These are phyloP conservation scores for Aureobasidium sp. DNA, from an alignment of 2,329 filamentous ascomycete genomes.

Conservation along the genomic window DNA sequence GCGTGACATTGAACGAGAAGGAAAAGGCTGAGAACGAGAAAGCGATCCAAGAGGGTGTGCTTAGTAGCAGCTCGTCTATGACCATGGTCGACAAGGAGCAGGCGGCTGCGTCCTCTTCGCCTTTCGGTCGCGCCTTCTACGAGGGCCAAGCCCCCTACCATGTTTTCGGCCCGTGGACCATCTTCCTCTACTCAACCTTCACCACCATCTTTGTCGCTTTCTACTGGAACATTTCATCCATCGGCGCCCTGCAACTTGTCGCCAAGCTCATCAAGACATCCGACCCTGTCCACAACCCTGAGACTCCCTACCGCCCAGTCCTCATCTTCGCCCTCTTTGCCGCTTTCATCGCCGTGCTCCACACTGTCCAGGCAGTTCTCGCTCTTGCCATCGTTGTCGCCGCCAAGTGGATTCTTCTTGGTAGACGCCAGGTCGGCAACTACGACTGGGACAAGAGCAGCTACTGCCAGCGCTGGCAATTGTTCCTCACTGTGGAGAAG, in stretches of 20 bases:
- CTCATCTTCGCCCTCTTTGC: slow-evolving; percentile 37
- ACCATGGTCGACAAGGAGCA: neutral
- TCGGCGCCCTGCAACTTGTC: slow-evolving; percentile 44
- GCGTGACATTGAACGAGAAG: slow-evolving; percentile 2
- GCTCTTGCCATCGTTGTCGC: slow-evolving; percentile 40
- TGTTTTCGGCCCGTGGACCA: slow-evolving; percentile 42
- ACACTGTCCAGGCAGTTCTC: slow-evolving; percentile 37
- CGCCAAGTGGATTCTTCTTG: slow-evolving; percentile 48
- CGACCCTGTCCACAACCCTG: slow-evolving; percentile 15
- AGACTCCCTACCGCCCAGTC: slow-evolving; percentile 25
- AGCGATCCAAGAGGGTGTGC: neutral
- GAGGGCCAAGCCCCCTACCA: slow-evolving; percentile 43
- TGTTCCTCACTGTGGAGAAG: slow-evolving; percentile 47
- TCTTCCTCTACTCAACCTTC: slow-evolving; percentile 45
- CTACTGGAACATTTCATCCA: slow-evolving; percentile 46
- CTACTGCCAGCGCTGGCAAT: slow-evolving; percentile 54
- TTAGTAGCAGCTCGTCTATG: slow-evolving; percentile 13
- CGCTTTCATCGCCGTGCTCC: slow-evolving; percentile 37
- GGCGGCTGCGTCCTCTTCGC: slow-evolving; percentile 27
- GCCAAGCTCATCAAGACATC: slow-evolving; percentile 24
- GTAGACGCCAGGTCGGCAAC: slow-evolving; percentile 44
- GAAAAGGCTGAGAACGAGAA: neutral
- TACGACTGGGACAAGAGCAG: slow-evolving; percentile 52
- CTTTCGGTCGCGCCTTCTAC: slow-evolving; percentile 53
- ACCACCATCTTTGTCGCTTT: slow-evolving; percentile 41